phyloP scores from a whole-genome alignment of 805 yeast genomes.

The Wickerhamiella allomyrinae region DNA sequence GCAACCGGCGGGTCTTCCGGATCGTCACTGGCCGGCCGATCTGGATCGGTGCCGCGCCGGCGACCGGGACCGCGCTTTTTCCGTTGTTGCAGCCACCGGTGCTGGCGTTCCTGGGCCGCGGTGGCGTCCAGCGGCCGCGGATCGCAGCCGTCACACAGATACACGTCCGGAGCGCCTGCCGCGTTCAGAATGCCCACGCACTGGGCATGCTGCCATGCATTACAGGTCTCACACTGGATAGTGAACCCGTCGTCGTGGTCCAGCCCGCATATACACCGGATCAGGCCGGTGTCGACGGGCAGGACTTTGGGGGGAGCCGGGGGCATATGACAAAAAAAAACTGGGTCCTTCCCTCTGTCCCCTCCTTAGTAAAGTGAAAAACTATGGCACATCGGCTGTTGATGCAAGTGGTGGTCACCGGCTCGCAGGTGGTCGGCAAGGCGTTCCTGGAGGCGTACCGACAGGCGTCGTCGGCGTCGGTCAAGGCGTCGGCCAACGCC shows the following conservation, averaged over 20 bases:
- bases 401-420: constrained; percentile 81
- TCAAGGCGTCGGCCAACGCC: constrained; percentile 43
- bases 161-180: constrained; percentile 70
- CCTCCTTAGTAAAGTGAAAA: not conserved
- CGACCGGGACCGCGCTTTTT: constrained; percentile 10
- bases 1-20: constrained; percentile 4
- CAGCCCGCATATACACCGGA: constrained; percentile 78
- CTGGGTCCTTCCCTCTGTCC: not conserved
- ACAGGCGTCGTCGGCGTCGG: constrained; percentile 88
- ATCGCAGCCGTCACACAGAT: constrained; percentile 66
- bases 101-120: constrained; percentile 31
- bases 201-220: constrained; percentile 89
- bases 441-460: constrained; percentile 95
- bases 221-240: constrained; percentile 83
- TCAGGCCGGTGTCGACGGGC: constrained; percentile 55
- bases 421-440: constrained; percentile 88
- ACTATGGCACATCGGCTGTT: constrained; percentile 83
- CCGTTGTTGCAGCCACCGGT: constrained; percentile 11
- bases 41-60: constrained; percentile 4
- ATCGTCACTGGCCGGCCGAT: constrained; percentile 2
- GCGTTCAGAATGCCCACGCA: constrained; percentile 67
- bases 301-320: constrained; percentile 6
- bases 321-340: not conserved
- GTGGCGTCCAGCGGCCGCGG: constrained; percentile 34
- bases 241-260: constrained; percentile 93